Evolutionary conservation across 2,329 filamentous ascomycete genomes (phyloP).

Genomic region (Microsporum audouinii): DNA sequence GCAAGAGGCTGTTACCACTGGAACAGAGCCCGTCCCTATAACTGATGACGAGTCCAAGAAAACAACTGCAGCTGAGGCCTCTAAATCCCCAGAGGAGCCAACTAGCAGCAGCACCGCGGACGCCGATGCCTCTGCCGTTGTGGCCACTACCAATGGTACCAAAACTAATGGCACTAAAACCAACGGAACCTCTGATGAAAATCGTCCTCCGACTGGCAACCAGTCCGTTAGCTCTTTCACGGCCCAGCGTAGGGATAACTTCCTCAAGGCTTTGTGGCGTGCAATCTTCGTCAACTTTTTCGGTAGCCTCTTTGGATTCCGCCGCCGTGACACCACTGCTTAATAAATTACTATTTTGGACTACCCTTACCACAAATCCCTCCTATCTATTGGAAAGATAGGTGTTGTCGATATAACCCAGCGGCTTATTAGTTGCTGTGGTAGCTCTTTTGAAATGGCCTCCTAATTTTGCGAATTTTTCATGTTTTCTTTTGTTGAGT

Average conservation of each 20-base stretch:
- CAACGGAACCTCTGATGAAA: not conserved
- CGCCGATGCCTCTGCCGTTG: not conserved
- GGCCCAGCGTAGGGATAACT: constrained; percentile 27
- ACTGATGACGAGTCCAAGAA: not conserved
- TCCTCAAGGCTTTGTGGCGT: constrained; percentile 32
- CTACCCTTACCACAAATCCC: not conserved
- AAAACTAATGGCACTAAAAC: constrained; percentile 3
- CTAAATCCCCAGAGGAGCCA: constrained; percentile 11
- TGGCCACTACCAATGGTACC: constrained; percentile 14
- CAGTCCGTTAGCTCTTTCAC: constrained; percentile 31
- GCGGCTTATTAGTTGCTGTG: constrained; percentile 18
- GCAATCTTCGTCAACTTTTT: constrained; percentile 32
- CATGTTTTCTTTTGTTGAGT: constrained; percentile 21
- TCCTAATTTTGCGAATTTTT: constrained; percentile 17
- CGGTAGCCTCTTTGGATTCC: constrained; percentile 31
- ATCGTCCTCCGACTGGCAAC: constrained; percentile 17
- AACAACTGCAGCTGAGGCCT: constrained; percentile 5
- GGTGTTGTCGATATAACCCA: not conserved
- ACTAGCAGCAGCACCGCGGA: constrained; percentile 7
- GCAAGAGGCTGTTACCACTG: not conserved
- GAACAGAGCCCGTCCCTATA: not conserved
- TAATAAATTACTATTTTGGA: not conserved
- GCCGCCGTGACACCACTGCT: constrained; percentile 18
- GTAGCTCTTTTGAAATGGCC: constrained; percentile 15
- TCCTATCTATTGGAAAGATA: not conserved